phyloP scores from a whole-genome alignment of 176 grass and related monocot genomes.

The Microstegium vimineum region DNA sequence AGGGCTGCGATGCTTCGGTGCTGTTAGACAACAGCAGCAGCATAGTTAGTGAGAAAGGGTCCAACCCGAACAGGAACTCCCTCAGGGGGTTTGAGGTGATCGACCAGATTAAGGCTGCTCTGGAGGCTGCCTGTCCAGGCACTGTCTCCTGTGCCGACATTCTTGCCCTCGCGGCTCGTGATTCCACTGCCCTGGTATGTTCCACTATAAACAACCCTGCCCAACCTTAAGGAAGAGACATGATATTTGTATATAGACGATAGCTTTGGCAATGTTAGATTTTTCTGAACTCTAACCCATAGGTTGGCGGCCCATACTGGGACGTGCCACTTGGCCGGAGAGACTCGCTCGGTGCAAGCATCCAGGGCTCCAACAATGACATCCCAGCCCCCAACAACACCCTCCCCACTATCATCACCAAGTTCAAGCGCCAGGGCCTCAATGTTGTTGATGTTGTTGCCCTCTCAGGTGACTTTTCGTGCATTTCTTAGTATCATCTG shows the following conservation, averaged over 20 bases:
- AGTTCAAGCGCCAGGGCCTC: constrained; percentile 79
- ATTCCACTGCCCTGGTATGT: constrained; percentile 55
- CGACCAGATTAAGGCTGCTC: constrained; percentile 66
- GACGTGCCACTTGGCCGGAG: constrained; percentile 86
- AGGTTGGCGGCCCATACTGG: constrained; percentile 83
- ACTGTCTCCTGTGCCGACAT: constrained; percentile 82
- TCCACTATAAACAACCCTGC: neutral
- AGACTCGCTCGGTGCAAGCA: constrained; percentile 72
- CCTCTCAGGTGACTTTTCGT: constrained; percentile 44
- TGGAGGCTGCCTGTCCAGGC: constrained; percentile 56
- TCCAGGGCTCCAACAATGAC: constrained; percentile 86
- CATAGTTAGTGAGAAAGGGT: constrained; percentile 83
- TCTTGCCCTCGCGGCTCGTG: constrained; percentile 55
- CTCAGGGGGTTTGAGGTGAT: constrained; percentile 70
- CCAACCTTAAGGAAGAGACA: neutral
- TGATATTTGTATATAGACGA: neutral
- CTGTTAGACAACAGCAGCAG: constrained; percentile 69
- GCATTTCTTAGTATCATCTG: neutral
- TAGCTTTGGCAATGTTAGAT: neutral
- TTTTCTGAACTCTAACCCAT: constrained; percentile 17
- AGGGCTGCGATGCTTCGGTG: constrained; percentile 85
- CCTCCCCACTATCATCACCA: constrained; percentile 82
- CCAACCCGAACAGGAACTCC: constrained; percentile 64
- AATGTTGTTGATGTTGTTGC: constrained; percentile 67
- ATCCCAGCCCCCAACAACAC: constrained; percentile 97